These are phyloP conservation scores for Helminthosporium solani DNA, from an alignment of 2,329 filamentous ascomycete species.

Conservation along the genomic window DNA sequence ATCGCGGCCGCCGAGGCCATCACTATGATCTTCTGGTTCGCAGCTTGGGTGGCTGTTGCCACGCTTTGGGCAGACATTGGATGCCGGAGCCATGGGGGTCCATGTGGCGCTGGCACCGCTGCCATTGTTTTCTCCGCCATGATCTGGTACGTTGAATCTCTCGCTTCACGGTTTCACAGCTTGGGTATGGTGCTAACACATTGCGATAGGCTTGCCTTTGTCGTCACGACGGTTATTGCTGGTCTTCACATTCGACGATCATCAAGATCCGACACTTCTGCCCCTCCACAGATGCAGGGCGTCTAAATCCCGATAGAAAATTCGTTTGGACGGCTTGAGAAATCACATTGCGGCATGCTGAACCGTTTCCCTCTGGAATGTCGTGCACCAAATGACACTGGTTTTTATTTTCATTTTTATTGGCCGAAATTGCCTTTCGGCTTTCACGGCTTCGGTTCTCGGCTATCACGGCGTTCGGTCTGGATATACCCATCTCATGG, in stretches of 20 bases:
- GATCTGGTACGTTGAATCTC: constrained; percentile 55
- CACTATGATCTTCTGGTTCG: constrained; percentile 90
- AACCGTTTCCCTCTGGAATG: neutral
- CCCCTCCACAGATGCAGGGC: constrained; percentile 42
- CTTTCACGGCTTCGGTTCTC: neutral
- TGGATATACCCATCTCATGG: neutral
- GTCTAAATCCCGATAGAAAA: constrained; percentile 25
- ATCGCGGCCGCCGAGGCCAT: constrained; percentile 69
- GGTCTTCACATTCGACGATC: constrained; percentile 50
- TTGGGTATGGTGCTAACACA: constrained; percentile 11
- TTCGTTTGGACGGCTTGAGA: no score
- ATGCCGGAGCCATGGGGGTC: constrained; percentile 48
- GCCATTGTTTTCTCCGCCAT: constrained; percentile 69
- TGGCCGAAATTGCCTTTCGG: neutral
- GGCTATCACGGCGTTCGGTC: neutral
- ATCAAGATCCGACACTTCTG: constrained; percentile 30
- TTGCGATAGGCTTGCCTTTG: constrained; percentile 51
- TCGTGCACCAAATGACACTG: neutral
- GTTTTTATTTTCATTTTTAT: neutral
- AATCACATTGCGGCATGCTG: no score
- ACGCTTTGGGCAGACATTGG: constrained; percentile 60
- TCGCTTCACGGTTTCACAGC: constrained; percentile 34
- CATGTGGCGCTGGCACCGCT: constrained; percentile 63
- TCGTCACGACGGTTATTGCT: constrained; percentile 52
- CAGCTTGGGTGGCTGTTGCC: constrained; percentile 76